A percentile compares a stretch with the other conserved stretches of the same genome.
phyloP scores from a whole-genome alignment of 139 green algal species.

The Picochlorum sp. region DNA sequence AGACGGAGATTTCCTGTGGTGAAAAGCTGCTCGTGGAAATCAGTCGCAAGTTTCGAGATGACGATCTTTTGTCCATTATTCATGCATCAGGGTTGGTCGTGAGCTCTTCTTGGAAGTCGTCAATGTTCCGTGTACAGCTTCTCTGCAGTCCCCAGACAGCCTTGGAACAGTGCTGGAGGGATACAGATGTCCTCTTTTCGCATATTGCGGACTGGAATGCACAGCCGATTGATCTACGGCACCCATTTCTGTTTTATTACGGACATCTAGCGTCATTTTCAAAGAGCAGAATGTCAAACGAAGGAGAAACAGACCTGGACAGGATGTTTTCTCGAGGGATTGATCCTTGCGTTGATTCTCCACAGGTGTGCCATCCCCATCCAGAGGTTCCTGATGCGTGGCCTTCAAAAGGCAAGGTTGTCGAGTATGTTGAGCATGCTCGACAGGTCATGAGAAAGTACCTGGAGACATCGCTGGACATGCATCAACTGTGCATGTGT shows the following conservation, averaged over 20 bases:
- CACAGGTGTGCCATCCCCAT: constrained; percentile 46
- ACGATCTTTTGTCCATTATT: not conserved
- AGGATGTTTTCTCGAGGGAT: constrained; percentile 49
- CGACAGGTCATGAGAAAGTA: not conserved
- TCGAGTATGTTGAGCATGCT: constrained; percentile 21
- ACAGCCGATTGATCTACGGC: constrained; percentile 49
- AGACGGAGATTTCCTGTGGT: constrained; percentile 11
- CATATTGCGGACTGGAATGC: constrained; percentile 35
- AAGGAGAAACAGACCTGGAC: constrained; percentile 17
- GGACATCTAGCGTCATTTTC: constrained; percentile 35
- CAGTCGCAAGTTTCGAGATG: constrained; percentile 47
- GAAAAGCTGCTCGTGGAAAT: constrained; percentile 56
- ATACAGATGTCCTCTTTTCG: constrained; percentile 46
- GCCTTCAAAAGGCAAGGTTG: constrained; percentile 26
- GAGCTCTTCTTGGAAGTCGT: constrained; percentile 35
- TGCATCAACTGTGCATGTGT: constrained; percentile 24
- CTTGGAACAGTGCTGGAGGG: constrained; percentile 31
- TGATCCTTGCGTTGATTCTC: constrained; percentile 44
- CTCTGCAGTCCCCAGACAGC: constrained; percentile 30
- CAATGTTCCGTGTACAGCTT: constrained; percentile 39
- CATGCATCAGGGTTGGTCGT: constrained; percentile 9
- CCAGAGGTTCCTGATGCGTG: constrained; percentile 33
- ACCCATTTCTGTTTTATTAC: constrained; percentile 42
- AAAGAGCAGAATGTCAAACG: constrained; percentile 17
- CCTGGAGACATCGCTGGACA: constrained; percentile 2